Evolutionary conservation across 139 green algal genomes (phyloP).

Genomic region (Deuterostichococcus epilithicus): DNA sequence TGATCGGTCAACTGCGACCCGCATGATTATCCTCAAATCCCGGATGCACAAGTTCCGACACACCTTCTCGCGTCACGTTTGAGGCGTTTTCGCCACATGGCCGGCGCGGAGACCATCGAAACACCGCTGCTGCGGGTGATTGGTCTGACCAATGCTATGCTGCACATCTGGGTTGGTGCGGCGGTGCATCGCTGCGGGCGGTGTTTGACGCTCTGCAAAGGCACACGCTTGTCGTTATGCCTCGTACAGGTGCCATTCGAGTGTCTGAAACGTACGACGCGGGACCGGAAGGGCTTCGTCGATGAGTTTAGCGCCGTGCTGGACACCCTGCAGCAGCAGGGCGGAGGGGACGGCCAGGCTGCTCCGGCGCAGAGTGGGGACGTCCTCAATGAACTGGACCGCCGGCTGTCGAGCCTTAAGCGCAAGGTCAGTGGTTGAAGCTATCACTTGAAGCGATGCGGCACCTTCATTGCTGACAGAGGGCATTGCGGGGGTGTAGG

Average conservation of each 20-base stretch:
- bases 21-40: too few relatives aligned
- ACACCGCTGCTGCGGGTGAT: constrained; percentile 7
- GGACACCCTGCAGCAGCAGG: background rate
- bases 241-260: constrained; percentile 69
- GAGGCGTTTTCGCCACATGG: background rate
- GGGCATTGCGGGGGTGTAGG: too few relatives aligned
- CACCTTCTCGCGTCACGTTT: background rate
- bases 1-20: too few relatives aligned
- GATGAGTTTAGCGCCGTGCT: constrained; percentile 41
- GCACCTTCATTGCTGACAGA: too few relatives aligned
- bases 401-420: constrained; percentile 63
- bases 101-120: constrained; percentile 11
- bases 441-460: too few relatives aligned
- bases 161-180: too few relatives aligned
- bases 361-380: constrained; percentile 13
- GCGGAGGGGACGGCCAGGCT: background rate
- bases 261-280: constrained; percentile 62
- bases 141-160: background rate
- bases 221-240: background rate
- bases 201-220: constrained; percentile 9
- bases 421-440: constrained; percentile 61
- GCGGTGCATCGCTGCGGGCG: too few relatives aligned
- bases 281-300: constrained; percentile 73
- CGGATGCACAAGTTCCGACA: background rate
- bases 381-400: constrained; percentile 36